Evolutionary conservation across 306 rosid species (phyloP).

Genomic region (Malus orientalis): DNA sequence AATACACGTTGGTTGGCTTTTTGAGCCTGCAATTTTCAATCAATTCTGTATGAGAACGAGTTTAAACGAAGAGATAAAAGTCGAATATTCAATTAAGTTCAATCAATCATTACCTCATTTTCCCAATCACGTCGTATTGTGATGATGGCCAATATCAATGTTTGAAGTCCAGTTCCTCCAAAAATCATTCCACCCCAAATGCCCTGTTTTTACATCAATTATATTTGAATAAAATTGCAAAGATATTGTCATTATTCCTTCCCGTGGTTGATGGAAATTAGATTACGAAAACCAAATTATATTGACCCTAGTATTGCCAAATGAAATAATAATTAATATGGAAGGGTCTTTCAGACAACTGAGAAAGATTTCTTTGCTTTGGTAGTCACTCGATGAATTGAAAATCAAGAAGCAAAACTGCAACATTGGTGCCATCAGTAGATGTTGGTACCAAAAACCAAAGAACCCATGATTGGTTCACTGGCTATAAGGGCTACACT

Average conservation of each 20-base stretch:
- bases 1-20: slow-evolving; percentile 26
- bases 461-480: too few species aligned
- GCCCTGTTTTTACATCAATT: slow-evolving; percentile 30
- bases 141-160: slow-evolving; percentile 34
- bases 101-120: slow-evolving; percentile 36
- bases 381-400: too few species aligned
- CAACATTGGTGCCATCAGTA: not conserved
- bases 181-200: slow-evolving; percentile 82
- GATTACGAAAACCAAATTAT: too few species aligned
- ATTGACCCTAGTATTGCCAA: too few species aligned
- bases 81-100: not conserved
- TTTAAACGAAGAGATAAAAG: not conserved
- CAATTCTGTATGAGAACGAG: not conserved
- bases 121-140: slow-evolving; percentile 50
- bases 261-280: not conserved
- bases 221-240: not conserved
- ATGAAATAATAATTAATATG: too few species aligned
- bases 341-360: too few species aligned
- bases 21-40: slow-evolving; percentile 31
- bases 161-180: slow-evolving; percentile 65
- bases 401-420: too few species aligned
- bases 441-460: not conserved
- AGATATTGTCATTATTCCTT: not conserved
- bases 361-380: too few species aligned
- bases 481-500: not conserved